Evolutionary conservation across 1,284 basidiomycete genomes (phyloP), one percentile per base, ranked within the genome.

Genomic region (Trichosporon sp.): DNA sequence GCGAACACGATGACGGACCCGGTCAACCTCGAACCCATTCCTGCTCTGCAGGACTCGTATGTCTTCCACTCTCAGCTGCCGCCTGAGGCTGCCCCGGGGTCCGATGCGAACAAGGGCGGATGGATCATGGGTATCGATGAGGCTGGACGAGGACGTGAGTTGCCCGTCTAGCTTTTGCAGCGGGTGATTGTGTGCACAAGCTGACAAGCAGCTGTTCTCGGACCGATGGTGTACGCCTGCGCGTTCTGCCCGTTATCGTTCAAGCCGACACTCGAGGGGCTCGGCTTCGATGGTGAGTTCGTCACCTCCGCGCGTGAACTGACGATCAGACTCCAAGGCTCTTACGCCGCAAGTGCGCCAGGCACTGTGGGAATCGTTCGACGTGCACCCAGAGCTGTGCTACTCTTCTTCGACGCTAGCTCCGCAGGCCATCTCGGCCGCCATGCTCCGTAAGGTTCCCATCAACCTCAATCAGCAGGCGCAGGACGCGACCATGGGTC

Each of bases 71-170:
- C 93, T 0, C 87, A 89, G 89, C 92, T 32, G 89, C 89, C 84
- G 1, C 90, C 90, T 10, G 70, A 65, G 56, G 70, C 71, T 46
- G 74, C 74, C 3, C 70, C 67, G 14, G 72, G 66, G n/a, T n/a
- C n/a, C 89, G n/a, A 92, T 90, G 69, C 38, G 31, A 74, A 74
- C 71, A 84, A 91, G 56, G 82, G 81, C 40, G 82, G 83, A 7
- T 87, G 86, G 85, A 84, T 97, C 66, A 90, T 99, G 70, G 96
- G 96, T 46, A 94, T 99, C 6, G 96, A 99, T 83, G 96, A 99
- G 83, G 96, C 96, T 0, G 96, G 96, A 0, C 88, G 96, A 71
- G 96, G 97, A 0, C 96, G 83, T 84, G 73, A 76, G 83, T 81
- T n/a, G n/a, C n/a, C n/a, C n/a, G n/a, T n/a, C n/a, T n/a, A n/a